Evolutionary conservation across 371 early-diverging fungal genomes (phyloP).

Genomic region (Mortierella sp.): DNA sequence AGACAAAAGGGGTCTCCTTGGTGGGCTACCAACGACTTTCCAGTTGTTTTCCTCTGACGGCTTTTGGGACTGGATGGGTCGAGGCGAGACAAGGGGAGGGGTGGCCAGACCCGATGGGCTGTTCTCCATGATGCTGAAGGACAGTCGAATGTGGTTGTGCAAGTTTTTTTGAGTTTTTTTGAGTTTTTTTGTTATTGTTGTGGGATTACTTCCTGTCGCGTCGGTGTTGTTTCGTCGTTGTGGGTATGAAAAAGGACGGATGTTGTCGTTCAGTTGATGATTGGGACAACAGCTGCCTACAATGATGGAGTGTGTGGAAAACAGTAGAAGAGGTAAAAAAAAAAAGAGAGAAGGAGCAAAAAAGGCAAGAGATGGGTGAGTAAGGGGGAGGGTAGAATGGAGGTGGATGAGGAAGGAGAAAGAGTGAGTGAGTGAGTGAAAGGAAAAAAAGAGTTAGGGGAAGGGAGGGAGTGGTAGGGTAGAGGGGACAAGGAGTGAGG

Average conservation of each 20-base stretch:
- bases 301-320: neutral
- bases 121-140: slow-evolving; percentile 27
- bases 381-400: neutral
- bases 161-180: neutral
- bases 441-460: neutral
- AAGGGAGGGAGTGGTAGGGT: neutral
- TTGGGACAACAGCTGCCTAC: neutral
- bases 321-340: neutral
- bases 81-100: slow-evolving; percentile 52
- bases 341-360: neutral
- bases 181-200: neutral
- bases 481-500: neutral
- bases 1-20: slow-evolving; percentile 36
- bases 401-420: neutral
- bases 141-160: neutral
- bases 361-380: neutral
- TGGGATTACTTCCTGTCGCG: neutral
- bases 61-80: slow-evolving; percentile 43
- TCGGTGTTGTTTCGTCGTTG: neutral
- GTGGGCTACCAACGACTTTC: slow-evolving; percentile 55
- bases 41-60: slow-evolving; percentile 19
- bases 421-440: slow-evolving; percentile 2
- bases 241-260: neutral
- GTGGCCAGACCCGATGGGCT: slow-evolving; percentile 47
- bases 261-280: neutral